Base-by-base conservation (phyloP, 75 land plant genomes). In the Larix kaempferi region DNA sequence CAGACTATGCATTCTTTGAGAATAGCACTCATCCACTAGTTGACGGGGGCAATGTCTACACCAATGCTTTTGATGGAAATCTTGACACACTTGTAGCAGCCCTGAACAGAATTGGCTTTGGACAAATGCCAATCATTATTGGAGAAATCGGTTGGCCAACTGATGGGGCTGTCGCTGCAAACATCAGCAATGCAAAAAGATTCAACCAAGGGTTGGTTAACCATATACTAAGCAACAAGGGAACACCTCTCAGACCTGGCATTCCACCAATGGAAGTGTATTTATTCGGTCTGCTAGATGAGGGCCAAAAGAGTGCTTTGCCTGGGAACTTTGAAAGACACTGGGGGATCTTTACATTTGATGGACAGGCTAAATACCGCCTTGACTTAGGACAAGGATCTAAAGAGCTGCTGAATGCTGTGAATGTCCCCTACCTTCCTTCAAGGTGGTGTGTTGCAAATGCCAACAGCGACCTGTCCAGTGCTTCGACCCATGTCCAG, bases 401-500 rank as follows among this genome's bases (percentile, higher is more conserved):
- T 44, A 78, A 76, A 11, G 33, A 22, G 58, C 67, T 91, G 23
- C 81, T 78, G 41, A 83, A 81, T 69, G 91, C 96, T 16, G 84
- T 61, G 74, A 78, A 85, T 78, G 98, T 96, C 2, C 73, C 78
- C 3, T 92, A 96, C 77, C 80, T 90, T 5, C 92, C 96, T 15
- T 73, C 82, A 11, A 86, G 94, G 75, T 96, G 99, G 99, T 96
- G 99, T 74, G 84, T 96, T 49, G 90, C 93, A 26, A 74, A 96
- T 64, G 91, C 93, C 56, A 78, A 75, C 27, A 41, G 14, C 37
- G 89, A 93, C 57, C 57, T 84, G 29, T 65, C 84, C 23, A 71
- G 33, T 27, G 83, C 89, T 49, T 66, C 79, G 5, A 87, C 83
- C 65, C 87, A 92, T 78, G 83, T 90, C 22, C 86, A 85, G 52